Percentiles rank a stretch among this genome's conserved stretches.
Evolutionary conservation across 2,329 filamentous ascomycete genomes (phyloP).

Genomic region (Leptographium flavum): DNA sequence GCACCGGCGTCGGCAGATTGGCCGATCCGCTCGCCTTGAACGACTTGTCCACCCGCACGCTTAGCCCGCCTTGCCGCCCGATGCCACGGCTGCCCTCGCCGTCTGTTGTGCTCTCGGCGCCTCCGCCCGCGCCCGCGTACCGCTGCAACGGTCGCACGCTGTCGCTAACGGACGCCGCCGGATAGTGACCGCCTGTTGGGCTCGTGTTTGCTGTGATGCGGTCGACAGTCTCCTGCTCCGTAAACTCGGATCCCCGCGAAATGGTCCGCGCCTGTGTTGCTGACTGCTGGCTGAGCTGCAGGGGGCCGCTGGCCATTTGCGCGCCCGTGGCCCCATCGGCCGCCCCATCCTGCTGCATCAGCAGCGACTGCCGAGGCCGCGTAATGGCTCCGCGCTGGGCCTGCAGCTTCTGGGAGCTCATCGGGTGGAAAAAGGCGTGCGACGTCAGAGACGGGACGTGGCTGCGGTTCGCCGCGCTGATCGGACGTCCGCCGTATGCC

Average conservation of each 20-base stretch:
- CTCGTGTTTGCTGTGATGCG: slow-evolving; percentile 61
- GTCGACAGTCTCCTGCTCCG: slow-evolving; percentile 58
- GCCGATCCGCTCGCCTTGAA: slow-evolving; percentile 30
- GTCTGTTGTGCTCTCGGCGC: not conserved
- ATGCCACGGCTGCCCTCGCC: slow-evolving; percentile 4
- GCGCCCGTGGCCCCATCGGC: not conserved
- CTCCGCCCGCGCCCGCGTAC: slow-evolving; percentile 17
- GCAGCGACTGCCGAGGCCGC: slow-evolving; percentile 19
- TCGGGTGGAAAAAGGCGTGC: slow-evolving; percentile 85
- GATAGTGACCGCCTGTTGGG: slow-evolving; percentile 45
- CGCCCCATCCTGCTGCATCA: not conserved
- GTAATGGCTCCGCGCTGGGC: slow-evolving; percentile 57
- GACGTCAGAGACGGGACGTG: slow-evolving; percentile 84
- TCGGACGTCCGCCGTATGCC: slow-evolving; percentile 34
- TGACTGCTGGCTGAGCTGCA: slow-evolving; percentile 3
- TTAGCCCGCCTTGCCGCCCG: slow-evolving; percentile 22
- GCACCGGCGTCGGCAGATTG: slow-evolving; percentile 44
- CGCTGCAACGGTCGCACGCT: slow-evolving; percentile 63
- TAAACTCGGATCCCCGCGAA: slow-evolving; percentile 70
- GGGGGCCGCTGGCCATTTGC: not conserved
- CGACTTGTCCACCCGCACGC: slow-evolving; percentile 44
- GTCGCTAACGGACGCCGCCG: slow-evolving; percentile 52
- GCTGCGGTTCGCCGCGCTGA: slow-evolving; percentile 60
- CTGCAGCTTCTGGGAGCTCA: slow-evolving; percentile 92
- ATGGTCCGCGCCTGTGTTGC: slow-evolving; percentile 39